Evolutionary conservation across 768 basidiomycete species (phyloP), one percentile per base, ranked within the genome.

Genomic region (Termitomyces heimii): DNA sequence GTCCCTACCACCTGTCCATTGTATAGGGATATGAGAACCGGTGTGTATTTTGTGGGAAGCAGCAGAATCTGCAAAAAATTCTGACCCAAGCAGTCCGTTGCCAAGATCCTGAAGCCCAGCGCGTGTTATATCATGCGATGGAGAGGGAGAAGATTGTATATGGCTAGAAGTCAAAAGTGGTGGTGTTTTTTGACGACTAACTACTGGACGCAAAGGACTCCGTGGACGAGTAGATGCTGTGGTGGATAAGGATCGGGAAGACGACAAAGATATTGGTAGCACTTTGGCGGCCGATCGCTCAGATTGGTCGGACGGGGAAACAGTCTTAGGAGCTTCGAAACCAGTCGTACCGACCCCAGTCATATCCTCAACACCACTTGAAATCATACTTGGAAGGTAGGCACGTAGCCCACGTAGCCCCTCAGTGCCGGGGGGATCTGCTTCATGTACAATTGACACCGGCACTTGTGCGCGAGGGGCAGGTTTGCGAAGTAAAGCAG

Each of bases 21-120:
- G 79, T 52, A 85, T 81, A 3, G 85, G 82, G 42, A 82, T 73
- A 32, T 87, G 80, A 16, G 69, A 70, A 53, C 73, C 78, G 53
- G 70, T 69, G 37, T 73, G 79, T 49, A 73, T 80, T 49, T 68
- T 75, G 40, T 70, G 70, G 18, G 86, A 85, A 62, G 86, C 77
- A 5, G 77, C 79, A 29, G 88, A 88, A 64, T 88, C 86, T 47
- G 88, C 78, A 69, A 88, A 89, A 29, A 79, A 78, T 22, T 77
- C 78, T 18, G 83, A 73, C 37, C 81, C 76, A 10, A 89, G 78
- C 49, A 54, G 52, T 42, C 22, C 50, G 3, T 28, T 26, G 5
- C 34, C 24, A 29, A 40, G 31, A 18, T 42, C 56, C 22, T 59
- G 52, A 8, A 49, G 52, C 45, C 39, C 54, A 16, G 16, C 20